Base-by-base conservation (phyloP, 352 stramenopile species). In the Phytophthora uliginosa region DNA sequence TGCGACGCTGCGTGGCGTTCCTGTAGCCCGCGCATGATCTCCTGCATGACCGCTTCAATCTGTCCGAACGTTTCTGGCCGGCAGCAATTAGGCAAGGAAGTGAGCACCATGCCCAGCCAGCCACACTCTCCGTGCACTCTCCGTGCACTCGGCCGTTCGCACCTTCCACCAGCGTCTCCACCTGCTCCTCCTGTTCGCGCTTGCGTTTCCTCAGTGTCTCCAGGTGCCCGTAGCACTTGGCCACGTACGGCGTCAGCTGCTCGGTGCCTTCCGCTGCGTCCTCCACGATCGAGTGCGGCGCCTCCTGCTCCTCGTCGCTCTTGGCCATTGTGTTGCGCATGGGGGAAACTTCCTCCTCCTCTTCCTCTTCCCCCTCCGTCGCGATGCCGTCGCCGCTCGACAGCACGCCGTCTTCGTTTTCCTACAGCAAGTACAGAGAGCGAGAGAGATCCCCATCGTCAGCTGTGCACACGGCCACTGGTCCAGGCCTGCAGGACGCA, bases 111-210 rank as follows among this genome's bases (percentile, higher is more conserved):
- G 17, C 42, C 18, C 18, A 51, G 18, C 42, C 12, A 53, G 40
- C 24, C 51, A 36, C 15, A 18, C 24, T 31, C 17, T 7, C 28
- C 28, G 28, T 31, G 28, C 15, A 18, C 24, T 28, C 17, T 4
- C 50, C 9, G 3, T 42, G 17, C 1, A 31, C 38, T 20, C 31
- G 15, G 18, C 24, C 15, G 28, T 5, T 4, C 40, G 36, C 57
- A 91, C 84, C 69, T 79, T 91, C 70, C 20, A 91, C 70, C 1
- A 91, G 78, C 33, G 74, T 59, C 57, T 83, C 84, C 12, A 91
- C 72, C 48, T 78, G 80, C 65, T 88, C 73, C 48, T 91, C 80
- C 59, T 91, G 84, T 22, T 86, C 74, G 47, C 71, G 66, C 59
- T 91, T 91, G 31, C 84, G 82, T 48, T 88, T 85, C 40, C 78